Evolutionary conservation across 2,329 filamentous ascomycete genomes (phyloP), one percentile per base, ranked within the genome.

Genomic region (Fusarium sambucinum): DNA sequence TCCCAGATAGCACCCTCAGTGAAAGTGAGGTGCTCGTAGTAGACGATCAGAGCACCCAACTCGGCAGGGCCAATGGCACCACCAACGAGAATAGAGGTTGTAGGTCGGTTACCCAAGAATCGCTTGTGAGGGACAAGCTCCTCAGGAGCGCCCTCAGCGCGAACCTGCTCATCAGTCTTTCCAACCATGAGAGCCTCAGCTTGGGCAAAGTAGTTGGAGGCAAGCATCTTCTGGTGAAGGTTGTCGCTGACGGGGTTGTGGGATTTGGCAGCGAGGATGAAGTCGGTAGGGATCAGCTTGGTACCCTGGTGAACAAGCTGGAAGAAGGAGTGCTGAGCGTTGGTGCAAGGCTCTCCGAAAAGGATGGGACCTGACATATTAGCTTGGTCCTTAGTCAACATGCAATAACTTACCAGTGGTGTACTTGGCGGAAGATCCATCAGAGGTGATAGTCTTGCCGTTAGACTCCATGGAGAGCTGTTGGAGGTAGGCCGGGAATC

Each of bases 401-500:
- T 23, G 11, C 1, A n/a, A 9, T 14, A 3, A 65, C 79, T 73
- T 70, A 82, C 81, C 95, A 37, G 96, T 99, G 60, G 94, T 97
- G 86, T 99, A 99, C 84, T 97, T 97, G 77, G 97, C 94, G 64
- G 96, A 88, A 37, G 94, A 90, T 59, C 89, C 91, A 76, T 96
- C 93, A n/a, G 88, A 89, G 66, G 95, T 97, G 77, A 98, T 94
- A 65, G 92, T 93, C 87, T 99, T 99, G 78, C 96, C 96, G 82
- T 99, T 99, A 66, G 95, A 98, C 86, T 99, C 96, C 96, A 99
- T 99, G 65, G 95, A 98, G 63, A 99, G 87, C 84, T 99, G 96
- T 84, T 99, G 96, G 56, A 99, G 92, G 85, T 99, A 99, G 74
- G 96, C 96, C 37, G 96, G 94, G 90, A 99, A 98, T 73, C 96